Base-by-base conservation (phyloP, 208 protist species). In the Crithidia fasciculata region DNA sequence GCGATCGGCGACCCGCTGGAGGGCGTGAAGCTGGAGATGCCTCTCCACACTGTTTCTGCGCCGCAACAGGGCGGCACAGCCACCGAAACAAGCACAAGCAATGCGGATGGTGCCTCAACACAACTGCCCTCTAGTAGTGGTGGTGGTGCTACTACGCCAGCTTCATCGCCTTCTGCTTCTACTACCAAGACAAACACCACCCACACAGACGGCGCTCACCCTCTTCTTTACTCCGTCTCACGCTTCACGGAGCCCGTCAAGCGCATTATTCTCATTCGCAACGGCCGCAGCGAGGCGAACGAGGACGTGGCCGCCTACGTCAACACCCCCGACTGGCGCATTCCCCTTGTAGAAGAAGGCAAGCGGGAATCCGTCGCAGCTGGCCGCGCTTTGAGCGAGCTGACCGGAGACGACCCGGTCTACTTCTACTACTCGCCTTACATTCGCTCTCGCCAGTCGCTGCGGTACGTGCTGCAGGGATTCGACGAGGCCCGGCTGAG, bases 381-480 rank as follows among this genome's bases (percentile, higher is more conserved):
- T 7, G 96, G 96, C 0, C 71, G 76, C 12, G 68, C 83, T 49
- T 66, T 98, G n/a, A 85, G 86, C 2, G 81, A 88, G 55, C 55
- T 96, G 28, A 65, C 96, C 5, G 89, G 91, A 0, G 73, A 92
- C 41, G 93, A 96, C 52, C 84, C 85, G 7, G 83, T 95, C 0
- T 90, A 96, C 67, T 94, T 97, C 80, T 98, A 96, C 77, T 90
- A 96, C 59, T 98, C 94, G 2, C 96, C 96, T 8, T 98, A 95
- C 76, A 74, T 89, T 18, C 93, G 96, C 44, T 85, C 85, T n/a
- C 80, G 90, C 13, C 88, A 96, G 79, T 87, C 82, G 37, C 81
- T 95, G 75, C 81, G 82, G 19, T 87, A 91, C 47, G 71, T 95
- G 41, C 58, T 96, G 71, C 80, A 94, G 47, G 92, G 92, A 40